phyloP scores from a whole-genome alignment of 2,329 filamentous ascomycete species.

The Proliferodiscus dingleyae region DNA sequence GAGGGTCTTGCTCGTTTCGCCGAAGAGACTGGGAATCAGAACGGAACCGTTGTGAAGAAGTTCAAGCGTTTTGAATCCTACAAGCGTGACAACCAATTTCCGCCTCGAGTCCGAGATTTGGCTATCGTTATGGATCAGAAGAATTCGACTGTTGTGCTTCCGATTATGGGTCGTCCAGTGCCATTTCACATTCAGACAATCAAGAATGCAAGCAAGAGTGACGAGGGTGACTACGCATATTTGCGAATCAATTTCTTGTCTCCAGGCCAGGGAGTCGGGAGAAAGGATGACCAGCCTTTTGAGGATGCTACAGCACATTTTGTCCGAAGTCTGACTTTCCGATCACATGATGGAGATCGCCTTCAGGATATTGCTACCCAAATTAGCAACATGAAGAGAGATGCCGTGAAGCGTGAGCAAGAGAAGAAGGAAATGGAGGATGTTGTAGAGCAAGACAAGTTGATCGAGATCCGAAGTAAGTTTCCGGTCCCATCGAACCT shows the following conservation, averaged over 20 bases:
- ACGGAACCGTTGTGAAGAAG: constrained; percentile 91
- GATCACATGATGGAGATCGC: constrained; percentile 81
- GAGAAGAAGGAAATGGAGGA: constrained; percentile 99
- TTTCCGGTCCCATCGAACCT: constrained; percentile 12
- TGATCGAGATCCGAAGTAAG: constrained; percentile 87
- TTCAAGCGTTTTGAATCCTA: constrained; percentile 99
- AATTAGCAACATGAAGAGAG: constrained; percentile 95
- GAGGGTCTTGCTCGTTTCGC: constrained; percentile 82
- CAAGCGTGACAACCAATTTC: constrained; percentile 94
- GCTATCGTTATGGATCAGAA: constrained; percentile 88
- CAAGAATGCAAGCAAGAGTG: constrained; percentile 97
- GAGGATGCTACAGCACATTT: constrained; percentile 96
- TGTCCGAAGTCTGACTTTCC: constrained; percentile 89
- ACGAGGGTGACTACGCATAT: constrained; percentile 90
- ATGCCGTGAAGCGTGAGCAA: constrained; percentile 85
- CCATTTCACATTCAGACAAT: constrained; percentile 98
- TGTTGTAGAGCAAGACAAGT: constrained; percentile 97
- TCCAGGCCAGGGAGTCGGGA: constrained; percentile 91
- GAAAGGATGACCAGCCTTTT: constrained; percentile 96
- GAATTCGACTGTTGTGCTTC: constrained; percentile 83
- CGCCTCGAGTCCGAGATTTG: constrained; percentile 74
- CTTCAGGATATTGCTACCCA: constrained; percentile 88
- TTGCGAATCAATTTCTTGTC: constrained; percentile 96
- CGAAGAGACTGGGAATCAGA: constrained; percentile 76
- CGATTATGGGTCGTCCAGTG: constrained; percentile 95